Base-by-base conservation (phyloP, 1,139 yeast species). In the Candida frijolesensis region DNA sequence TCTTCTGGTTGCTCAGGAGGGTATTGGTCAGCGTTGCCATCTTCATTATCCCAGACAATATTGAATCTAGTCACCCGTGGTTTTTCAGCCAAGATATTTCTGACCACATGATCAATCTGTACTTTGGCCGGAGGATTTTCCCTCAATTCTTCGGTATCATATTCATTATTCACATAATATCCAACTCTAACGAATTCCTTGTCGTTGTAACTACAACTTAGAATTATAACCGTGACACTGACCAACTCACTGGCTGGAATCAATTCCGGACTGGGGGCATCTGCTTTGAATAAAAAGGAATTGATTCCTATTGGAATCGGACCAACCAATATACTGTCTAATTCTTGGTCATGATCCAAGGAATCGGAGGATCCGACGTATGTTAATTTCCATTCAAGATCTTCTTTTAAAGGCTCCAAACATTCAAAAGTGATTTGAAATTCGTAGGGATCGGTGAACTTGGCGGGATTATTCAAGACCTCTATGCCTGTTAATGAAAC, bases 231-330 rank as follows among this genome's bases (percentile, higher is more conserved):
- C 0, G 99, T 94, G 45, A 94, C 98, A 59, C 95, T 85, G 18
- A 94, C 97, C 57, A 95, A 79, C 65, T 94, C 99, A 57, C 91
- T 86, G 6, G 97, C 96, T 1, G 99, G 99, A 58, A 94, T 94
- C 57, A 92, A 72, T 58, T 94, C 98, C 0, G 97, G 96, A 2
- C 94, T 85, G 1, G 99, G 99, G 0, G 99, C 96, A 62, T 94
- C 98, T 0, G 99, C 98, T 33, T 89, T 84, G 66, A 94, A 89
- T 15, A 92, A 78, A 61, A 94, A 95, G 68, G 94, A 92, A 65
- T 94, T 94, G 48, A 94, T 85, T 0, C 99, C 99, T 4, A 94
- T 96, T 0, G 99, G 99, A 3, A 94, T 96, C 0, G 99, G 99
- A 0, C 99, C 99, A 4, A 94, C 99, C 25, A 95, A 74, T 44